Evolutionary conservation across 2,329 filamentous ascomycete genomes (phyloP).

Genomic region (Fusarium subtropicale): DNA sequence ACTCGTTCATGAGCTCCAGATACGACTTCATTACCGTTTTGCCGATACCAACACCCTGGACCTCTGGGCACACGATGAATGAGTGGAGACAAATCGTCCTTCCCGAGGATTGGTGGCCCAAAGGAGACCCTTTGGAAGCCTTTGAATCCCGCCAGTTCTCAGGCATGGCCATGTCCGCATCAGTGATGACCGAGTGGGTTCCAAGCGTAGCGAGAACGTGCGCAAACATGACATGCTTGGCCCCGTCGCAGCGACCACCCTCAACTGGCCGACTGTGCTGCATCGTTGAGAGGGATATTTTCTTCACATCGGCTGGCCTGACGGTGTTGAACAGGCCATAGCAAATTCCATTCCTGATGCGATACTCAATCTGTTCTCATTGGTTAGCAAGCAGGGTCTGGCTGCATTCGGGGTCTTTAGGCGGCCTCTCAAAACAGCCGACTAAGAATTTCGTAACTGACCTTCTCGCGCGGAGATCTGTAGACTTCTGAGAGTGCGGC

Average conservation of each 20-base stretch:
- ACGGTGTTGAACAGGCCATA: slow-evolving; percentile 83
- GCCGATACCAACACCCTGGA: slow-evolving; percentile 80
- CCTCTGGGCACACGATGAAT: slow-evolving; percentile 79
- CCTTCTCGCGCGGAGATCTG: slow-evolving; percentile 66
- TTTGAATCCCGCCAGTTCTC: slow-evolving; percentile 70
- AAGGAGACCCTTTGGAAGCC: slow-evolving; percentile 54
- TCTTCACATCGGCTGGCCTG: slow-evolving; percentile 57
- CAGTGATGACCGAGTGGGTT: slow-evolving; percentile 71
- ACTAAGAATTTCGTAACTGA: slow-evolving; percentile 43
- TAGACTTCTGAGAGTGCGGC: slow-evolving; percentile 65
- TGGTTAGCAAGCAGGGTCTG: slow-evolving; percentile 3
- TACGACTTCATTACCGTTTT: slow-evolving; percentile 80
- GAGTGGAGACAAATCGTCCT: slow-evolving; percentile 85
- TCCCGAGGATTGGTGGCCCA: slow-evolving; percentile 79
- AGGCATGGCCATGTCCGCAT: slow-evolving; percentile 81
- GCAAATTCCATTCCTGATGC: slow-evolving; percentile 66
- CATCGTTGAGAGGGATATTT: slow-evolving; percentile 64
- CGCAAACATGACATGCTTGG: slow-evolving; percentile 72
- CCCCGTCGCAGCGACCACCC: slow-evolving; percentile 52
- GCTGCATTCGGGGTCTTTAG: background rate
- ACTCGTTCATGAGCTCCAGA: slow-evolving; percentile 78
- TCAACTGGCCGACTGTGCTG: slow-evolving; percentile 67
- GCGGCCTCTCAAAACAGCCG: background rate
- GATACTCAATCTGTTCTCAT: slow-evolving; percentile 48
- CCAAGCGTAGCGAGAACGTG: slow-evolving; percentile 83